Evolutionary conservation across 345 rosid species (phyloP).

Genomic region (Acer negundo): DNA sequence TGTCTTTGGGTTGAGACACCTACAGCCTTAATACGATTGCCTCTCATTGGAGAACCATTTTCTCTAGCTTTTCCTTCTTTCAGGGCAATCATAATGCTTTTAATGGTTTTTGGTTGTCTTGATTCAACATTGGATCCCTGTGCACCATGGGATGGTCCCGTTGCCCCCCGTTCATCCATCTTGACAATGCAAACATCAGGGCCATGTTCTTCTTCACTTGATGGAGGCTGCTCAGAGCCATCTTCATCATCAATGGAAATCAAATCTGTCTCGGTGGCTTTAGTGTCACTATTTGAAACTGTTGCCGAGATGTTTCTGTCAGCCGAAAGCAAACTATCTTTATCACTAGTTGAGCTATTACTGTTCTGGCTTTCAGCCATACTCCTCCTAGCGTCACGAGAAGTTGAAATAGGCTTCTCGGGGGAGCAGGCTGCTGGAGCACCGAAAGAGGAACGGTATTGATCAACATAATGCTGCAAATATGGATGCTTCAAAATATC

Average conservation of each 20-base stretch:
- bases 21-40: slow-evolving; percentile 52
- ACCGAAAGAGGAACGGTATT: slow-evolving; percentile 61
- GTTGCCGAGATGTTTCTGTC: slow-evolving; percentile 42
- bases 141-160: slow-evolving; percentile 45
- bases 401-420: slow-evolving; percentile 54
- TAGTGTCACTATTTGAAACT: slow-evolving; percentile 43
- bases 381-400: slow-evolving; percentile 50
- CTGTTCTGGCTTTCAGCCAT: slow-evolving; percentile 95
- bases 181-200: slow-evolving; percentile 37
- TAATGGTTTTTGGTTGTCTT: slow-evolving; percentile 85
- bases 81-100: slow-evolving; percentile 82
- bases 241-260: slow-evolving; percentile 68
- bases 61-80: slow-evolving; percentile 93
- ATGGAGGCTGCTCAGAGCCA: slow-evolving; percentile 43
- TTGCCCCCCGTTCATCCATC: slow-evolving; percentile 48
- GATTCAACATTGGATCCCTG: slow-evolving; percentile 51
- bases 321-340: slow-evolving; percentile 67
- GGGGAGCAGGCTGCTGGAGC: slow-evolving; percentile 41
- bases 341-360: slow-evolving; percentile 77
- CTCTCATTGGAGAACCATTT: slow-evolving; percentile 82
- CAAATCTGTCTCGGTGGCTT: slow-evolving; percentile 54
- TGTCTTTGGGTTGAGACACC: slow-evolving; percentile 50
- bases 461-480: slow-evolving; percentile 88
- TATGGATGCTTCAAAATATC: slow-evolving; percentile 97
- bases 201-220: slow-evolving; percentile 49